Conservation (phyloP, 352 stramenopile genomes). For the Globisporangium irregulare region DNA sequence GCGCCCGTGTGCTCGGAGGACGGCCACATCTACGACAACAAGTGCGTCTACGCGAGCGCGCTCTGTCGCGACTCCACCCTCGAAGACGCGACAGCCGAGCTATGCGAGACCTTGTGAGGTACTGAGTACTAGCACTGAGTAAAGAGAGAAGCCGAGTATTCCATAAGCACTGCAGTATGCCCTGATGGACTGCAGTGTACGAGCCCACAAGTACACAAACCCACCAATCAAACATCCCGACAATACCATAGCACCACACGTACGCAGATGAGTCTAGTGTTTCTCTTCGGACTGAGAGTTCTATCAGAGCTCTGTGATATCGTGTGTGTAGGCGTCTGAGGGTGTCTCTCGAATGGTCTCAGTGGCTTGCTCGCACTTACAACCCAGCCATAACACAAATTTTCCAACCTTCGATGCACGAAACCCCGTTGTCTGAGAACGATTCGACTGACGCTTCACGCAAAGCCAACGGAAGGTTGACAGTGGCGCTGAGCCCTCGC, state of each 20-base stretch:
- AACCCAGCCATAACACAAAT: neutral
- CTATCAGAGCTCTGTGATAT: too few relatives aligned
- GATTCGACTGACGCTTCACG: neutral
- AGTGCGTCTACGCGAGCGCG: constrained; percentile 15
- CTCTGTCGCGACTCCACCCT: constrained; percentile 16
- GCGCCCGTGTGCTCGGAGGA: constrained; percentile 23
- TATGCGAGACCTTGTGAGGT: constrained; percentile 5
- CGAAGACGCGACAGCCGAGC: neutral
- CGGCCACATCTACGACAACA: constrained; percentile 24
- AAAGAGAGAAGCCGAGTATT: neutral
- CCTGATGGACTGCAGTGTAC: neutral
- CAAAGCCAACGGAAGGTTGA: too few relatives aligned
- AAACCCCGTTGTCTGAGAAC: neutral
- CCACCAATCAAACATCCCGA: too few relatives aligned
- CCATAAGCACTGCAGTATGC: neutral
- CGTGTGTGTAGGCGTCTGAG: too few relatives aligned
- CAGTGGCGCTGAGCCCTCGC: neutral
- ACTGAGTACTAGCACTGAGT: neutral
- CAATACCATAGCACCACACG: too few relatives aligned
- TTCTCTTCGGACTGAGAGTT: too few relatives aligned
- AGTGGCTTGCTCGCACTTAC: neutral
- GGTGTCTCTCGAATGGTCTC: neutral
- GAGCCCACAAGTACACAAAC: neutral
- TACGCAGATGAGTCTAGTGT: too few relatives aligned
- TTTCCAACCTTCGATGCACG: neutral